Evolutionary conservation across 441 rosid genomes (phyloP).

Genomic region (Pelargonium fulgidum): DNA sequence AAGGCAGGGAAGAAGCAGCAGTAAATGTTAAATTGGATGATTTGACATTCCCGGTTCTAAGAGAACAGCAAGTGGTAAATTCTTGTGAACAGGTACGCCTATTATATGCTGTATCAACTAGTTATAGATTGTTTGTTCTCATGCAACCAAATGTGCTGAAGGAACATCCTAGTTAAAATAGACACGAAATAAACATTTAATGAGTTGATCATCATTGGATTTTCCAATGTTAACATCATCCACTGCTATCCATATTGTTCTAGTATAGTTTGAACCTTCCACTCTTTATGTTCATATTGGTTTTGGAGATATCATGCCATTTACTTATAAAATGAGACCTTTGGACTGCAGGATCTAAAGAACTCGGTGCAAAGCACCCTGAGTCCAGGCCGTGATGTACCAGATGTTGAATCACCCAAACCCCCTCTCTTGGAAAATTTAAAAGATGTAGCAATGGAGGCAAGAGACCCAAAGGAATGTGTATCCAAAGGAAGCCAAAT

Average conservation of each 20-base stretch:
- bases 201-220: background rate
- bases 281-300: background rate
- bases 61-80: conserved; percentile 19
- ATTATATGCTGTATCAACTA: background rate
- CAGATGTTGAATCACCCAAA: conserved; percentile 16
- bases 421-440: conserved; percentile 16
- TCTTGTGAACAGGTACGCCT: conserved; percentile 39
- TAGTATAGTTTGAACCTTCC: background rate
- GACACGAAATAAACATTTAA: background rate
- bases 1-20: conserved; percentile 23
- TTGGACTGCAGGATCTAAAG: conserved; percentile 26
- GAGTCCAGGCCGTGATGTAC: background rate
- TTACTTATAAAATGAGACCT: conserved; percentile 2
- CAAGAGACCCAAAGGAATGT: conserved; percentile 11
- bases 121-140: background rate
- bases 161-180: background rate
- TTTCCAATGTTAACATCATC: background rate
- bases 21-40: conserved; percentile 22
- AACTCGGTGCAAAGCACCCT: conserved; percentile 18
- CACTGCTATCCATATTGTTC: background rate
- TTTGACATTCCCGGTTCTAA: conserved; percentile 20
- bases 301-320: background rate
- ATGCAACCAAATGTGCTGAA: conserved; percentile 1
- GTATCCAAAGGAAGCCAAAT: conserved; percentile 16
- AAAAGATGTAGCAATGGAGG: conserved; percentile 14